Percentiles rank a stretch among this genome's conserved stretches.
phyloP scores from a whole-genome alignment of 805 yeast genomes.

The Candida ascalaphidarum region DNA sequence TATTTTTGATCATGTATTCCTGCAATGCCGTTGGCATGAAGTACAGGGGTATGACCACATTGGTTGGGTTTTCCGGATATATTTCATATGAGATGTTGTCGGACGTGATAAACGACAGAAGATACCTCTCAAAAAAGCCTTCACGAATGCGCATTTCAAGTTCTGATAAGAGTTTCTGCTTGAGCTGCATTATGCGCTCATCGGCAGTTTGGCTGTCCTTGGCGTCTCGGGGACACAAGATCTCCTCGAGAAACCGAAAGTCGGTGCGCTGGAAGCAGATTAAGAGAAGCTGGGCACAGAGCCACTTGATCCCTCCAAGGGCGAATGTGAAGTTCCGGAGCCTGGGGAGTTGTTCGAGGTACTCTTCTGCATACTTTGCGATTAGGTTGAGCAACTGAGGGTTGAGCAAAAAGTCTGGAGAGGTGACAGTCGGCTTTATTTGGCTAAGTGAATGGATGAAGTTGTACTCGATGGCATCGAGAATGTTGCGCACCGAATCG shows the following conservation, averaged over 20 bases:
- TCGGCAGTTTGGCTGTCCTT: neutral
- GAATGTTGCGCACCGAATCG: no score
- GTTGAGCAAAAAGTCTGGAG: no score
- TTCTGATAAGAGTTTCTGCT: constrained; percentile 1
- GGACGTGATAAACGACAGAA: neutral
- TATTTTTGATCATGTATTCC: constrained; percentile 1
- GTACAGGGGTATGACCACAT: constrained; percentile 1
- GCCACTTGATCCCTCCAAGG: constrained; percentile 1
- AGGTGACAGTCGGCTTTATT: no score
- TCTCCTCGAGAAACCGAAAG: neutral
- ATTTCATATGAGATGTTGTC: no score
- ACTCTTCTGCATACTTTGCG: constrained; percentile 1
- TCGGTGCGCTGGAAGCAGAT: constrained; percentile 1
- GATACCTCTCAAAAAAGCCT: neutral
- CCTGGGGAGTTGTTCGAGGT: constrained; percentile 1
- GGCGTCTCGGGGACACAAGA: neutral
- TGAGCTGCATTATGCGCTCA: neutral
- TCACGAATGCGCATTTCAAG: constrained; percentile 1
- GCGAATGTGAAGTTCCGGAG: constrained; percentile 1
- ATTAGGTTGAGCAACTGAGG: constrained; percentile 1
- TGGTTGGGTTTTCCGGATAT: constrained; percentile 1
- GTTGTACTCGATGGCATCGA: no score
- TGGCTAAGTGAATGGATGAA: no score
- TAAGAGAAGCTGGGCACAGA: constrained; percentile 1
- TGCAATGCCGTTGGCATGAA: constrained; percentile 2